These are phyloP conservation scores for Komagataea norvegica DNA, from an alignment of 1,139 yeast species.

Conservation along the genomic window DNA sequence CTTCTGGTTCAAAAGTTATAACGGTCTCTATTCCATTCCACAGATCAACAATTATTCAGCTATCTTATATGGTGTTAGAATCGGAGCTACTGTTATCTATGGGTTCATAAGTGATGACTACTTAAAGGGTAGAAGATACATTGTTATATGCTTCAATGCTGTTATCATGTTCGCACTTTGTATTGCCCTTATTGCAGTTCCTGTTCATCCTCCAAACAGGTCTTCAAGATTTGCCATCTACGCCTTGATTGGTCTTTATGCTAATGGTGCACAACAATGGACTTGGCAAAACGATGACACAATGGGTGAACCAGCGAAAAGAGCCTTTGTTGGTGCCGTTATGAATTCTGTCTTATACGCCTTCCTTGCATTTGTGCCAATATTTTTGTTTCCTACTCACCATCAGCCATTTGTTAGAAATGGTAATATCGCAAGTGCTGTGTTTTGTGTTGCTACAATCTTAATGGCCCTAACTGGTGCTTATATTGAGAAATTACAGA, in stretches of 20 bases:
- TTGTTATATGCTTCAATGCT: conserved; percentile 14
- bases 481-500: conserved; percentile 12
- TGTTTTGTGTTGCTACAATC: conserved; percentile 5
- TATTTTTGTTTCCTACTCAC: conserved; percentile 17
- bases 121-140: conserved; percentile 24
- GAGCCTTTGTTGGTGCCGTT: conserved; percentile 23
- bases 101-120: conserved; percentile 27
- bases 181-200: conserved; percentile 18
- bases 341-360: conserved; percentile 21
- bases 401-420: conserved; percentile 18
- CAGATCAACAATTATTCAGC: conserved; percentile 33
- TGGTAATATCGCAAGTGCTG: conserved; percentile 17
- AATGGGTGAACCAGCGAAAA: conserved; percentile 22
- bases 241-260: conserved; percentile 24
- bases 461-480: conserved; percentile 11
- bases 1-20: conserved; percentile 30
- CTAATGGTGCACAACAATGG: conserved; percentile 26
- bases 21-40: conserved; percentile 21
- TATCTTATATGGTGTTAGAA: conserved; percentile 30
- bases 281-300: conserved; percentile 27
- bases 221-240: conserved; percentile 25
- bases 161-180: conserved; percentile 10
- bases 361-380: conserved; percentile 20
- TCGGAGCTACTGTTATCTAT: conserved; percentile 21
- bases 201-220: conserved; percentile 25